Conservation (phyloP, 495 filamentous ascomycete genomes). For the Daldinia concentrica region DNA sequence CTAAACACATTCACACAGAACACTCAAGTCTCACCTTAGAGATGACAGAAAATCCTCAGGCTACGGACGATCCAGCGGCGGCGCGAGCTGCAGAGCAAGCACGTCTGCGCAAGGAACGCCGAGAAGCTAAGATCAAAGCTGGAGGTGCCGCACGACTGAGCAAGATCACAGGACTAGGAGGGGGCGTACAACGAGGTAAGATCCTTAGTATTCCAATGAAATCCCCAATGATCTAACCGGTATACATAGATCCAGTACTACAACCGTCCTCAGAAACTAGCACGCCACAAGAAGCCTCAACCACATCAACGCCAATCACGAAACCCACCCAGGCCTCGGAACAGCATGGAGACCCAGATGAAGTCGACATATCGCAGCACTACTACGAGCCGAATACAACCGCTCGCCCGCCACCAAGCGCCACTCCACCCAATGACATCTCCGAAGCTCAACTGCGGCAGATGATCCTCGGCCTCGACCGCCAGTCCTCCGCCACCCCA, state of each 20-base stretch:
- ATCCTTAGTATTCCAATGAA: not conserved
- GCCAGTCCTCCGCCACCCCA: constrained; percentile 19
- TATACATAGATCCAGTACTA: constrained; percentile 20
- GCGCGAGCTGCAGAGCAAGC: constrained; percentile 79
- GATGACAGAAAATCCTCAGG: constrained; percentile 40
- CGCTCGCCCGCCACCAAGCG: constrained; percentile 43
- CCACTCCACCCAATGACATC: constrained; percentile 40
- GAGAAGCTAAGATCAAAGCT: constrained; percentile 88
- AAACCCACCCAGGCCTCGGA: constrained; percentile 37
- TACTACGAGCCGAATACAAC: constrained; percentile 61
- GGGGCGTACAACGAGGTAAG: constrained; percentile 65
- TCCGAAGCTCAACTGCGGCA: constrained; percentile 56
- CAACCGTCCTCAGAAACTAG: constrained; percentile 22
- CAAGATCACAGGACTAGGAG: constrained; percentile 82
- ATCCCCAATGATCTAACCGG: not conserved
- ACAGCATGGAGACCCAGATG: constrained; percentile 69
- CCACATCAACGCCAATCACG: constrained; percentile 20
- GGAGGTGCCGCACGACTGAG: constrained; percentile 81
- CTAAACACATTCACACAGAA: not conserved
- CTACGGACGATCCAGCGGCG: constrained; percentile 55
- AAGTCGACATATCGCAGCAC: constrained; percentile 74
- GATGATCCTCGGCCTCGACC: constrained; percentile 53
- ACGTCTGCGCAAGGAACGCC: constrained; percentile 85
- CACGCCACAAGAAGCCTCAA: constrained; percentile 16
- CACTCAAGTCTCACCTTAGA: not conserved